Conservation (phyloP, 2,329 filamentous ascomycete species). For the Bipolaris sorokiniana region DNA sequence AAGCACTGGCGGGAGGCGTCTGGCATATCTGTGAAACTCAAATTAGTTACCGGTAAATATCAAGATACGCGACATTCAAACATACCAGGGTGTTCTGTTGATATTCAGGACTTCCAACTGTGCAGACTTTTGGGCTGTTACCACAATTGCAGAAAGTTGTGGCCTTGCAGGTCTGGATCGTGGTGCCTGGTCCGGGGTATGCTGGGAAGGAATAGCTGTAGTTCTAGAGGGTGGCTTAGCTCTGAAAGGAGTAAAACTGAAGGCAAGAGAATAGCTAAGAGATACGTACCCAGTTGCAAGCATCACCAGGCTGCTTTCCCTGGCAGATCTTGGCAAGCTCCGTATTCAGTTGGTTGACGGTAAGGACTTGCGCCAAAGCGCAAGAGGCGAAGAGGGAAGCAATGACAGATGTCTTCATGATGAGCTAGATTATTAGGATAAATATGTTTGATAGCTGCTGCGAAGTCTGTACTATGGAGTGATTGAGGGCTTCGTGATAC, state of each 20-base stretch:
- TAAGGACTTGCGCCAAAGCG: neutral
- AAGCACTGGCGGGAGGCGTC: neutral
- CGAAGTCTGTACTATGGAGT: no score
- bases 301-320: neutral
- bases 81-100: neutral
- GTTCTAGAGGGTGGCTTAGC: neutral
- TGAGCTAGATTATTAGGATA: neutral
- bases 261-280: neutral
- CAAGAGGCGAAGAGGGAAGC: neutral
- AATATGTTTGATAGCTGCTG: neutral
- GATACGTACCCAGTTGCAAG: neutral
- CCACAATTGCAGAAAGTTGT: neutral
- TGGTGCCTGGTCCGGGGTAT: neutral
- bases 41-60: neutral
- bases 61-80: neutral
- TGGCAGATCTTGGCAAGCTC: neutral
- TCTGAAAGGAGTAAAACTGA: neutral
- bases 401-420: neutral
- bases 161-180: neutral
- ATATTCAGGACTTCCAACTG: neutral
- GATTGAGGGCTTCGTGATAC: no score
- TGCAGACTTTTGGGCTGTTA: neutral
- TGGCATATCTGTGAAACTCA: neutral
- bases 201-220: neutral
- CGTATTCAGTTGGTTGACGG: neutral